phyloP scores from a whole-genome alignment of 2,329 filamentous ascomycete genomes.

The Monilinia aucupariae region DNA sequence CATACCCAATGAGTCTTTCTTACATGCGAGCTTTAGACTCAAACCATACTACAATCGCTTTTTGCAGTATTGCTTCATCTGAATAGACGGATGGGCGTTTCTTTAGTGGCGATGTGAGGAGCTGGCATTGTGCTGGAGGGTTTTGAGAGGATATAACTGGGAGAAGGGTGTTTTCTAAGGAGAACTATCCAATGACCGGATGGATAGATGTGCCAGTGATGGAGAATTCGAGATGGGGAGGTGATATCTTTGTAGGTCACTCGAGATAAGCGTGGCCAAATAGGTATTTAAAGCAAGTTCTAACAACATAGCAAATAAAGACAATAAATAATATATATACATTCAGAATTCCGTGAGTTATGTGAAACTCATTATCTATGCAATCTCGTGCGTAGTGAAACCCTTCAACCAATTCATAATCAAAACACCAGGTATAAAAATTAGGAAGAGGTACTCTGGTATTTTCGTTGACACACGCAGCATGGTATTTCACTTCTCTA shows the following conservation, averaged over 20 bases:
- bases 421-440: not conserved
- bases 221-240: not conserved
- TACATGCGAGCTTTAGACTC: not conserved
- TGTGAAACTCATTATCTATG: not conserved
- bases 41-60: not conserved
- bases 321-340: conserved; percentile 4
- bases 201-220: not conserved
- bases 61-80: not conserved
- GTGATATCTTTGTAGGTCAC: not conserved
- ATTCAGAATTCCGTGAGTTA: not conserved
- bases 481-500: not conserved
- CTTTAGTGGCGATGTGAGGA: not conserved
- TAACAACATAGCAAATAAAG: not conserved
- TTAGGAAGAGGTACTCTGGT: not conserved
- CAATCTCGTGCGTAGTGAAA: not conserved
- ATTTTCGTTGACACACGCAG: not conserved
- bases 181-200: not conserved
- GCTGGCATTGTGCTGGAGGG: not conserved
- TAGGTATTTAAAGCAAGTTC: not conserved
- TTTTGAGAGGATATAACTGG: not conserved
- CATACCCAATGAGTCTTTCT: conserved; percentile 9
- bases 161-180: not conserved
- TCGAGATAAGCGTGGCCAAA: not conserved
- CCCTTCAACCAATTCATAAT: not conserved
- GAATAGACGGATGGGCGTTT: not conserved